Conservation (phyloP, 2,329 filamentous ascomycete genomes). For the Ophiostoma ips region DNA sequence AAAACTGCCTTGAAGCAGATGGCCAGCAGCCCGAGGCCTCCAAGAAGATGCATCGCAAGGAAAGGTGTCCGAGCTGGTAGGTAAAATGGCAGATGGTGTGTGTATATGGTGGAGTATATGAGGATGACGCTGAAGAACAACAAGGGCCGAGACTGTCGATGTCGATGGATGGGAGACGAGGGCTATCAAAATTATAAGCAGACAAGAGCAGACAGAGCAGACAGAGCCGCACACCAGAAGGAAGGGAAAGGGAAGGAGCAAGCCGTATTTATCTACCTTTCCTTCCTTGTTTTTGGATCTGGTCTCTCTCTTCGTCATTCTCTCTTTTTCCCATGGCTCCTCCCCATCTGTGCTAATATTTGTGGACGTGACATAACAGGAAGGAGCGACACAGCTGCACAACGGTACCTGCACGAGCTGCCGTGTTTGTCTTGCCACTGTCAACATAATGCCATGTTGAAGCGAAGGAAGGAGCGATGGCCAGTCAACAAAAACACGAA, state of each 20-base stretch:
- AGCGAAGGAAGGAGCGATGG: conserved; percentile 1
- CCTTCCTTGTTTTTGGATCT: too few relatives aligned
- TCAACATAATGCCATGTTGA: background rate
- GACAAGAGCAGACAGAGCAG: too few relatives aligned
- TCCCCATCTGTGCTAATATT: background rate
- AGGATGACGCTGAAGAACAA: too few relatives aligned
- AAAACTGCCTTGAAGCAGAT: background rate
- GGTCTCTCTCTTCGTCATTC: background rate
- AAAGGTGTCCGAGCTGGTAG: background rate
- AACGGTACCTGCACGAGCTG: background rate
- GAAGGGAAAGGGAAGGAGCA: too few relatives aligned
- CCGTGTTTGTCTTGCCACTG: background rate
- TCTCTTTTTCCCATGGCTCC: background rate
- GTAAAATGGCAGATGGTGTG: background rate
- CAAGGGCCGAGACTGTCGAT: too few relatives aligned
- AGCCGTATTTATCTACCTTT: too few relatives aligned
- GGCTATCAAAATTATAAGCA: too few relatives aligned
- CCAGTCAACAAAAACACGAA: background rate
- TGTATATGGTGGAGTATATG: background rate
- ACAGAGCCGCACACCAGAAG: too few relatives aligned
- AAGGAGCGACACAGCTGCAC: conserved; percentile 7
- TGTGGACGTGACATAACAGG: background rate
- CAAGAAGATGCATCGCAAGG: conserved; percentile 3
- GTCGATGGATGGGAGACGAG: too few relatives aligned
- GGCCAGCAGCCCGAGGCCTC: conserved; percentile 4